Evolutionary conservation across 345 rosid species (phyloP).

Genomic region (Populus tremula): DNA sequence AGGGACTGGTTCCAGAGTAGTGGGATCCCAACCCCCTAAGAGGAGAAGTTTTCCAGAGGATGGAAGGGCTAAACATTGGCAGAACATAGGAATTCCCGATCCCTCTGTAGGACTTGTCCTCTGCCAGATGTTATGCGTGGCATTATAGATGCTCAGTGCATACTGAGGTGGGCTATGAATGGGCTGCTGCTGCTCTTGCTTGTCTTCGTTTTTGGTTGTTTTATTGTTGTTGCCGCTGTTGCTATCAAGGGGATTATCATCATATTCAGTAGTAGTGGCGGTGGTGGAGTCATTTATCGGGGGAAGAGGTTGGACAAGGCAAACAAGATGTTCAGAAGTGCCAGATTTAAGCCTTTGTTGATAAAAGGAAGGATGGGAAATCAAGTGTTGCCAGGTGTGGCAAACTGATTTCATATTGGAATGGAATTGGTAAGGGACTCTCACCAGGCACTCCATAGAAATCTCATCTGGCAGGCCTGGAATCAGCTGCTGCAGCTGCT

Average conservation of each 20-base stretch:
- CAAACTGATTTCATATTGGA: conserved; percentile 42
- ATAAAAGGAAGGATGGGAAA: conserved; percentile 38
- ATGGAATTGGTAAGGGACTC: conserved; percentile 50
- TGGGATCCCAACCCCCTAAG: conserved; percentile 63
- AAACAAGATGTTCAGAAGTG: conserved; percentile 45
- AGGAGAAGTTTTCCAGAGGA: conserved; percentile 34
- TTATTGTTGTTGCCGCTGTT: neutral
- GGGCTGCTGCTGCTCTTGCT: conserved; percentile 15
- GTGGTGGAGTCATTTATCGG: neutral
- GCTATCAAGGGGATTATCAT: neutral
- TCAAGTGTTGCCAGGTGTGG: conserved; percentile 38
- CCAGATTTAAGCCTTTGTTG: conserved; percentile 31
- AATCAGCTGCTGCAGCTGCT: conserved; percentile 28
- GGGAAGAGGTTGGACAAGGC: conserved; percentile 44
- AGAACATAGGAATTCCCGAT: conserved; percentile 42
- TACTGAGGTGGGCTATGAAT: conserved; percentile 34
- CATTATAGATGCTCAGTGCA: conserved; percentile 41
- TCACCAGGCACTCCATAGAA: conserved; percentile 46
- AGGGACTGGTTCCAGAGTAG: conserved; percentile 38
- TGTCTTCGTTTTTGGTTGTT: conserved; percentile 10
- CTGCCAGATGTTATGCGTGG: conserved; percentile 27
- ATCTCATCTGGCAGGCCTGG: conserved; percentile 52
- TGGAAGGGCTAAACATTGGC: conserved; percentile 46
- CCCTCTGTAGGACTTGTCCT: conserved; percentile 26
- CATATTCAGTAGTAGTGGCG: neutral